Conservation (phyloP, 176 grass and related monocot species). For the Carex myosuroides region DNA sequence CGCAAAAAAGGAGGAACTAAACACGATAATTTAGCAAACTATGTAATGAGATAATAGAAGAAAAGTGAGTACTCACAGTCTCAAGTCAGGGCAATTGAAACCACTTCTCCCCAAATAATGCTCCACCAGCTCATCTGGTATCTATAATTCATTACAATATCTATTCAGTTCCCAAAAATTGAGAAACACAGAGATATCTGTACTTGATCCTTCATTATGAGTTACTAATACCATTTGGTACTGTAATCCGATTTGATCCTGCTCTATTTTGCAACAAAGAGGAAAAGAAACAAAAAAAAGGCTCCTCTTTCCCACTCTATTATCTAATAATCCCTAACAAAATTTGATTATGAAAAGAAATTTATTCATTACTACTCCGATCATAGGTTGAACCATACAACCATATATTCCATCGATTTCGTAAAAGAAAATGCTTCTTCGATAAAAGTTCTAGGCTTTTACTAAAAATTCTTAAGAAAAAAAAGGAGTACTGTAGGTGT, state of each 20-base stretch:
- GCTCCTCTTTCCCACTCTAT: background rate
- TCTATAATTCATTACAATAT: conserved; percentile 30
- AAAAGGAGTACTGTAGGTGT: conserved; percentile 57
- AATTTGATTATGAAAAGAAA: background rate
- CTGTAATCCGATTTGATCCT: background rate
- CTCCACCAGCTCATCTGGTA: conserved; percentile 97
- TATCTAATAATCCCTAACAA: background rate
- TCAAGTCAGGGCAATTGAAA: conserved; percentile 87
- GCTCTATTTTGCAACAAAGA: background rate
- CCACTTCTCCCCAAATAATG: conserved; percentile 89
- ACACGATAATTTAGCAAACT: background rate
- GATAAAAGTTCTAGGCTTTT: background rate
- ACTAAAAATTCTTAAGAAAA: background rate
- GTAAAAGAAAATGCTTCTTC: background rate
- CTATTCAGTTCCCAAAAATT: background rate
- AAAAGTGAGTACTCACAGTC: conserved; percentile 48
- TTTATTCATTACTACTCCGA: background rate
- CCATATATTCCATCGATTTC: background rate
- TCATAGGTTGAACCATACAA: background rate
- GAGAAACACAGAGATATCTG: background rate
- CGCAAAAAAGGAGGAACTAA: conserved; percentile 1
- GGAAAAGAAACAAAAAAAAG: background rate
- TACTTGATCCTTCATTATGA: background rate
- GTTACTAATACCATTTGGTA: background rate
- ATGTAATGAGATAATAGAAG: background rate